phyloP scores from a whole-genome alignment of 2,329 filamentous ascomycete genomes.

The Penicillium sp. region DNA sequence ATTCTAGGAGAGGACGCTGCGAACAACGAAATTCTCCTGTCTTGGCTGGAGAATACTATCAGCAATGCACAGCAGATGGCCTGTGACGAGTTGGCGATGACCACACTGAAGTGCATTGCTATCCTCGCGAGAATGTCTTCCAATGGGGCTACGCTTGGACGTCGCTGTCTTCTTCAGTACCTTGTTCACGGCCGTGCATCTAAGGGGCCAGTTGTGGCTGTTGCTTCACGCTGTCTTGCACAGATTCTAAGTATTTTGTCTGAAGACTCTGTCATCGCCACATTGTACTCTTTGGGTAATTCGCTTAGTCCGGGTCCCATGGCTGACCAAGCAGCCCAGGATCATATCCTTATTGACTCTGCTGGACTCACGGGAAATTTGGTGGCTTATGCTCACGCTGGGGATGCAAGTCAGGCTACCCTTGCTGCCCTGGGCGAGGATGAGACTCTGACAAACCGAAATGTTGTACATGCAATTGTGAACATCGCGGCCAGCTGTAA shows the following conservation, averaged over 20 bases:
- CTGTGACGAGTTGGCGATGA: constrained; percentile 67
- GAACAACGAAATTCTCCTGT: constrained; percentile 70
- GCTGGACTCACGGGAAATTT: constrained; percentile 45
- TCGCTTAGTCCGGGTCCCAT: constrained; percentile 69
- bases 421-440: constrained; percentile 69
- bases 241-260: constrained; percentile 75
- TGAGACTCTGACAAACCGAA: constrained; percentile 71
- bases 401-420: constrained; percentile 54
- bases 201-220: constrained; percentile 60
- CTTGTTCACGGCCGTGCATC: constrained; percentile 73
- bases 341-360: constrained; percentile 30
- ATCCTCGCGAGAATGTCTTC: constrained; percentile 71
- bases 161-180: constrained; percentile 73
- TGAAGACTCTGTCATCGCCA: constrained; percentile 89
- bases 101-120: constrained; percentile 74
- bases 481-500: constrained; percentile 75
- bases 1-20: constrained; percentile 75
- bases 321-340: constrained; percentile 41
- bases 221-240: constrained; percentile 80
- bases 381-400: constrained; percentile 30
- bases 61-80: constrained; percentile 76
- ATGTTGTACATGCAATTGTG: constrained; percentile 92
- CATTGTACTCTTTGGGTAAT: constrained; percentile 93
- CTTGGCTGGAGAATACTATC: constrained; percentile 79
- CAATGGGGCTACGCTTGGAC: constrained; percentile 66